Evolutionary conservation across 2,329 filamentous ascomycete genomes (phyloP), one percentile per base, ranked within the genome.

Genomic region (Aspergillus tamarii): DNA sequence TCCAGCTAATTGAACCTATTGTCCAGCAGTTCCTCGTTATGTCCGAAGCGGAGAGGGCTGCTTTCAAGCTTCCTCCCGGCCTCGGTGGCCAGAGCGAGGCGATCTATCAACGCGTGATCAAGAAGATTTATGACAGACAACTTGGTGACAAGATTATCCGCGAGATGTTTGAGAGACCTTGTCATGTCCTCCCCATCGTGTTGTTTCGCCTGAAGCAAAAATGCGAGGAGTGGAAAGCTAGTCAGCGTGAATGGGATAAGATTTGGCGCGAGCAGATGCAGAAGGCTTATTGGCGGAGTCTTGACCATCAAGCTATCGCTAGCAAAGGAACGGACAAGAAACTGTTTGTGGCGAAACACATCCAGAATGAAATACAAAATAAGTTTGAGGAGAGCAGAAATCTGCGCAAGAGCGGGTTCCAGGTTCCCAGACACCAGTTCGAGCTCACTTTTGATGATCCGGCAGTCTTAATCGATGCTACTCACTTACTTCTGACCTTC

Each of bases 221-320:
- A 77, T 90, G 96, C 52, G 95, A 99, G 77, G 94, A 98, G 73
- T 99, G 95, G 95, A 93, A 96, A 68, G 94, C 96, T 70, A 94
- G 93, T 7, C 94, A 92, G 84, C 92, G 95, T 36, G 96, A 99
- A 76, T 99, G 95, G 95, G 94, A 98, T 78, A 97, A 97, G 80
- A 93, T 99, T 9, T 99, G 95, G 95, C 93, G 95, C 67, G 90
- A 93, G 57, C 95, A 98, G 81, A 98, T 94, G 28, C 91, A 96
- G 74, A 90, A 91, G 73, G 94, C 96, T 82, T 96, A 97, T 79
- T 92, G 96, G 81, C 96, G 93, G 82, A 97, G 93, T 77, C 87
- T 99, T 59, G 95, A 99, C 74, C 95, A 99, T 74, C 96, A 98
- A 86, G 93, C 93, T 23, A 93, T 96, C 64, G 89, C 93, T 59